phyloP scores from a whole-genome alignment of 257 asterid species.

The Scutellaria baicalensis region DNA sequence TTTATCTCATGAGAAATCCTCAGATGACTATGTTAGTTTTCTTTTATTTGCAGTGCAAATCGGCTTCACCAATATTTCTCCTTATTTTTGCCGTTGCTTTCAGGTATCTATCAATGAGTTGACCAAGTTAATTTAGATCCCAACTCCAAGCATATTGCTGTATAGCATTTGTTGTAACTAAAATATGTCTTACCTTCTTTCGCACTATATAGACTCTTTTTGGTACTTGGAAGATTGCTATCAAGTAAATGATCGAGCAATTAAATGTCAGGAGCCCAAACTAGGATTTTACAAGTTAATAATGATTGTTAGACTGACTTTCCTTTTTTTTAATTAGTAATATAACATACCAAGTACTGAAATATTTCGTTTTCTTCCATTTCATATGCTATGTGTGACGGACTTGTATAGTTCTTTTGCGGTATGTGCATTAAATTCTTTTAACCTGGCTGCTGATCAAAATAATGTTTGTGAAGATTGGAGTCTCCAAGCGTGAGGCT shows the following conservation, averaged over 20 bases:
- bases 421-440: neutral
- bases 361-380: neutral
- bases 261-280: neutral
- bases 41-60: constrained; percentile 71
- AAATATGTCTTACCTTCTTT: neutral
- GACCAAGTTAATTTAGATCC: neutral
- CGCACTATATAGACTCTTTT: neutral
- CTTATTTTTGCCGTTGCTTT: constrained; percentile 89
- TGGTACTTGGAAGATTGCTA: neutral
- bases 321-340: neutral
- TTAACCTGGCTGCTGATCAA: constrained; percentile 12
- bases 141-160: neutral
- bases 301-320: neutral
- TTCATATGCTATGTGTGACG: neutral
- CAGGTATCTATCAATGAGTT: constrained; percentile 48
- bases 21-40: constrained; percentile 1
- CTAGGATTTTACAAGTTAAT: neutral
- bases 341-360: neutral
- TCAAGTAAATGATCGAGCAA: neutral
- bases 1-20: constrained; percentile 4
- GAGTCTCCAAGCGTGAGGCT: constrained; percentile 90
- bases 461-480: constrained; percentile 47
- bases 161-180: neutral
- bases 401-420: neutral
- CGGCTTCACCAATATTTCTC: constrained; percentile 92